phyloP scores from a whole-genome alignment of 495 filamentous ascomycete species.

The Hyphodiscus hymeniophilus region DNA sequence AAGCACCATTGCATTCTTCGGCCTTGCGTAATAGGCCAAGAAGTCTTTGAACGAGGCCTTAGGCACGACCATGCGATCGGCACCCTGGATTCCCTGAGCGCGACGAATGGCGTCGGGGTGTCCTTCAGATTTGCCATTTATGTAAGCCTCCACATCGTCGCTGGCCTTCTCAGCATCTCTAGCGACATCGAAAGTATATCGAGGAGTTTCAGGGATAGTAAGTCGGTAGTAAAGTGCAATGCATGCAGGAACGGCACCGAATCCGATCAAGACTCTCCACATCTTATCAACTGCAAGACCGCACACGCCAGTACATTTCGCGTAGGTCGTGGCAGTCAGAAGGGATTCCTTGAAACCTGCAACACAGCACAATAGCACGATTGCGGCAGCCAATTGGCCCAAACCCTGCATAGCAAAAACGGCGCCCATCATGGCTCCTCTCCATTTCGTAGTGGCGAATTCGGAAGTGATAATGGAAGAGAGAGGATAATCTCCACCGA shows the following conservation, averaged over 20 bases:
- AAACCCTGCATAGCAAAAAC: conserved; percentile 80
- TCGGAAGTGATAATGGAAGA: conserved; percentile 80
- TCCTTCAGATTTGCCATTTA: conserved; percentile 45
- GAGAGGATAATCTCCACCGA: conserved; percentile 79
- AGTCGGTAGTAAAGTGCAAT: conserved; percentile 70
- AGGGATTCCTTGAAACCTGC: conserved; percentile 62
- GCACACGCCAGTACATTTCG: conserved; percentile 55
- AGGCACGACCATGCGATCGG: conserved; percentile 35
- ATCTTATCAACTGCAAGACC: conserved; percentile 61
- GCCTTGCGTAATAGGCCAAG: conserved; percentile 49
- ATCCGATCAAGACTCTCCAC: conserved; percentile 67
- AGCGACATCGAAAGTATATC: conserved; percentile 52
- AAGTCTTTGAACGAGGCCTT: conserved; percentile 61
- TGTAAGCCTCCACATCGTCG: conserved; percentile 56
- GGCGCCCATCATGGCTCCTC: conserved; percentile 72
- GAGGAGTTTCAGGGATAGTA: conserved; percentile 70
- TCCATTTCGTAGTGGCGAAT: conserved; percentile 63
- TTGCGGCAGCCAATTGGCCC: conserved; percentile 61
- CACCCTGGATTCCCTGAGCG: conserved; percentile 29
- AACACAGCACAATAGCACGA: conserved; percentile 61
- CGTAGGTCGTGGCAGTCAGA: conserved; percentile 35
- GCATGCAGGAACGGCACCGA: conserved; percentile 64
- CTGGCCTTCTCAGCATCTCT: conserved; percentile 52
- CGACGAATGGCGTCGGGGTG: conserved; percentile 50
- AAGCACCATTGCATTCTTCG: conserved; percentile 56